Percentiles rank a stretch among this genome's conserved stretches.
Conservation (phyloP, 1,139 yeast species). For the Taiozyma onychis region DNA sequence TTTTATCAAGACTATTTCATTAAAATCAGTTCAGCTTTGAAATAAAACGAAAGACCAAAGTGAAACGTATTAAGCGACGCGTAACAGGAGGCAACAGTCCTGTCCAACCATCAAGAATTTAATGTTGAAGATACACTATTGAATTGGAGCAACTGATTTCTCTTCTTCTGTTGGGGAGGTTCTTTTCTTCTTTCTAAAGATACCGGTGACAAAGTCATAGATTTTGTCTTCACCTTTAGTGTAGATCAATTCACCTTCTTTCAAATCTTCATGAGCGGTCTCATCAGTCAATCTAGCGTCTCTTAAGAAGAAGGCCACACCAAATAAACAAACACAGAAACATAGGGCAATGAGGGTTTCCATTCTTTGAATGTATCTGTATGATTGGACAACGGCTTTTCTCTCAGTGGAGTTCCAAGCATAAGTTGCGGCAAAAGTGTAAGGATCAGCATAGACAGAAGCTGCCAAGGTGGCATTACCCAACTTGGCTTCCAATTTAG, state of each 20-base stretch:
- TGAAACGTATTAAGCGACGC: not conserved
- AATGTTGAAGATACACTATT: not conserved
- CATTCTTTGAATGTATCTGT: slow-evolving; percentile 52
- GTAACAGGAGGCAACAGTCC: not conserved
- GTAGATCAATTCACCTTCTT: slow-evolving; percentile 33
- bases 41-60: not conserved
- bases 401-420: slow-evolving; percentile 61
- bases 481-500: slow-evolving; percentile 8
- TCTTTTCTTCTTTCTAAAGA: not conserved
- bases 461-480: slow-evolving; percentile 33
- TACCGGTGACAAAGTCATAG: slow-evolving; percentile 17
- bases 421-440: slow-evolving; percentile 38
- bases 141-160: not conserved
- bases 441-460: slow-evolving; percentile 50
- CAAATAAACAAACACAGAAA: slow-evolving; percentile 48
- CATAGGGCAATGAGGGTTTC: slow-evolving; percentile 53
- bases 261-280: slow-evolving; percentile 27
- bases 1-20: not conserved
- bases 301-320: slow-evolving; percentile 45
- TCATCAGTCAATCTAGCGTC: slow-evolving; percentile 41
- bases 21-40: not conserved
- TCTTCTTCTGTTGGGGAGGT: not conserved
- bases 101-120: not conserved
- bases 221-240: slow-evolving; percentile 37
- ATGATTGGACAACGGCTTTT: slow-evolving; percentile 49